Evolutionary conservation across 2,329 filamentous ascomycete genomes (phyloP).

Genomic region (Pseudogymnoascus sp.): DNA sequence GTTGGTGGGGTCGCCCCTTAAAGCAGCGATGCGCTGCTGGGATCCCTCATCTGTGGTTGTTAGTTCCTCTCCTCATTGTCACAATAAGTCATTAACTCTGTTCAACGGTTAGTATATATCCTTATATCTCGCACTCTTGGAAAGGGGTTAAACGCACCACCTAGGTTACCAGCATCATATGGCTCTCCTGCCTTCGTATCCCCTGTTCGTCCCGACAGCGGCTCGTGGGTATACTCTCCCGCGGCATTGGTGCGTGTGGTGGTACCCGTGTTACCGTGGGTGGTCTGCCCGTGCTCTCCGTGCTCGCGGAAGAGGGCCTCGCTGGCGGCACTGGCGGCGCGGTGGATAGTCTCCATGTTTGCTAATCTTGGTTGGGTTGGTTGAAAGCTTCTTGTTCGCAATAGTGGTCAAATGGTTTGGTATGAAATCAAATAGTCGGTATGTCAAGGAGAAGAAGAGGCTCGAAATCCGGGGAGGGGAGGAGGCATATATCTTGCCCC

Average conservation of each 20-base stretch:
- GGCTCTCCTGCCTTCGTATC: slow-evolving; percentile 61
- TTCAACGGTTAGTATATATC: not conserved
- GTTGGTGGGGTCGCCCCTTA: not conserved
- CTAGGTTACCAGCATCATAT: slow-evolving; percentile 71
- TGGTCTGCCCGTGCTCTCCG: not conserved
- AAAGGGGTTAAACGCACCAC: slow-evolving; percentile 36
- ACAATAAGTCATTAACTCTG: not conserved
- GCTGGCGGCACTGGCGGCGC: not conserved
- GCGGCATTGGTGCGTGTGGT: not conserved
- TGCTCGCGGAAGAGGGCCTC: not conserved
- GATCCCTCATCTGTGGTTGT: not conserved
- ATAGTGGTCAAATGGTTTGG: not conserved
- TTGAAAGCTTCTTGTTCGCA: not conserved
- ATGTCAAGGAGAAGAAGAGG: not conserved
- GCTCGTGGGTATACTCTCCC: slow-evolving; percentile 41
- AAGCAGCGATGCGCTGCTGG: not conserved
- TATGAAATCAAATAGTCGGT: not conserved
- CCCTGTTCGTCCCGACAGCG: slow-evolving; percentile 62
- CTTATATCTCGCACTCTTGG: not conserved
- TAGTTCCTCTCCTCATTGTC: not conserved
- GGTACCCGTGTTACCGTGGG: not conserved
- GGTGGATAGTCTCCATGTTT: not conserved
- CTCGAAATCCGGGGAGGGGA: not conserved
- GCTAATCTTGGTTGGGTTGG: not conserved
- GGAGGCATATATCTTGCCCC: not conserved